Percentiles rank a stretch among this genome's conserved stretches.
Conservation (phyloP, 1,284 basidiomycete genomes). For the Kalmanozyma brasiliensis region DNA sequence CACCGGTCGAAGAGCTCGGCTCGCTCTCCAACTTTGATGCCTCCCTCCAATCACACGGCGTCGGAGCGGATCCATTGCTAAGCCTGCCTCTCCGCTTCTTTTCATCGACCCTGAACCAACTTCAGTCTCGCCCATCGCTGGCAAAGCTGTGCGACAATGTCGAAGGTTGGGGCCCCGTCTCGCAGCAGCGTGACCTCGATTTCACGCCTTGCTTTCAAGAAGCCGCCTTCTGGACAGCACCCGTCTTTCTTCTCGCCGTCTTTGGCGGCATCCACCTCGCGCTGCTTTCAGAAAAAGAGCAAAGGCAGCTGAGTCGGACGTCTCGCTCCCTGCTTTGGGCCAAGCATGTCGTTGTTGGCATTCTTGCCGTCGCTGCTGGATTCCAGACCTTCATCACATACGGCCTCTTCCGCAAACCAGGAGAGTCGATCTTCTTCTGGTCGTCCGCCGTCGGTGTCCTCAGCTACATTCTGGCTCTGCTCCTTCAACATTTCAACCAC, state of each 20-base stretch:
- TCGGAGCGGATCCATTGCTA: constrained; percentile 23
- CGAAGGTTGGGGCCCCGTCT: constrained; percentile 75
- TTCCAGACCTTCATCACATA: constrained; percentile 68
- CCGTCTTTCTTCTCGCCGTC: constrained; percentile 53
- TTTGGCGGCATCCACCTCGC: constrained; percentile 43
- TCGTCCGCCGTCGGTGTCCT: constrained; percentile 24
- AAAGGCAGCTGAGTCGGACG: constrained; percentile 22
- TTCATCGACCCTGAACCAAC: constrained; percentile 21
- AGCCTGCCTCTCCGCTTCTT: constrained; percentile 31
- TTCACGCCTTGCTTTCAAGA: constrained; percentile 85
- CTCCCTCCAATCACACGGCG: constrained; percentile 22
- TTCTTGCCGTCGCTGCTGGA: constrained; percentile 74
- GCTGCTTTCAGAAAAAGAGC: constrained; percentile 20
- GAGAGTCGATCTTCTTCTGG: constrained; percentile 46
- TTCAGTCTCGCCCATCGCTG: constrained; percentile 8
- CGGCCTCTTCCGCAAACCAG: constrained; percentile 38
- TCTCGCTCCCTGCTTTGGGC: constrained; percentile 49
- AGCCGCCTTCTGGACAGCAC: constrained; percentile 64
- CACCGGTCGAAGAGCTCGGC: constrained; percentile 34
- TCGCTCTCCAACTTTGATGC: constrained; percentile 20
- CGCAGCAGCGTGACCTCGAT: constrained; percentile 77
- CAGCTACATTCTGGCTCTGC: constrained; percentile 61
- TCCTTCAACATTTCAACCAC: constrained; percentile 74
- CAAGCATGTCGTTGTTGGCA: constrained; percentile 71
- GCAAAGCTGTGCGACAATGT: constrained; percentile 33